These are phyloP conservation scores for Chenopodium quinoa DNA, from an alignment of 148 eudicot genomes.

Conservation along the genomic window DNA sequence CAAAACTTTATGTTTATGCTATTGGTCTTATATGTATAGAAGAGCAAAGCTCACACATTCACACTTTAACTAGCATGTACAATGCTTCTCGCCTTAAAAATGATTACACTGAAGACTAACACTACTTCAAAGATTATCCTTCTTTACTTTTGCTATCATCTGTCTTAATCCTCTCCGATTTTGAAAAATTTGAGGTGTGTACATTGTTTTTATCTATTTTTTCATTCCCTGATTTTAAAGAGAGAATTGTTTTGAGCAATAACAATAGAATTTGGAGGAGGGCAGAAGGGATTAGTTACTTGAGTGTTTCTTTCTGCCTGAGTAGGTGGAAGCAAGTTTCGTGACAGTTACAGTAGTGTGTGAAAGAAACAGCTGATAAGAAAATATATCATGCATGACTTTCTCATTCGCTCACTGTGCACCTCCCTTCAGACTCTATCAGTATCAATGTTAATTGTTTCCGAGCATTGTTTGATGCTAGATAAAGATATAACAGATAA, in stretches of 20 bases:
- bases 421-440: background rate
- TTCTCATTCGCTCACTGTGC: background rate
- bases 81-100: too few species aligned
- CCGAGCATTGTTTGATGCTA: background rate
- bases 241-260: too few species aligned
- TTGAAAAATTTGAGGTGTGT: too few species aligned
- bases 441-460: background rate
- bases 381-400: background rate
- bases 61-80: background rate
- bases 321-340: background rate
- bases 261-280: too few species aligned
- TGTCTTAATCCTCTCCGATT: too few species aligned
- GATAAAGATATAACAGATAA: background rate
- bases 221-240: too few species aligned
- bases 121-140: too few species aligned
- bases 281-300: background rate
- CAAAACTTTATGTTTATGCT: background rate
- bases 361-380: background rate
- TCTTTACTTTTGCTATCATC: too few species aligned
- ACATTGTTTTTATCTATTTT: too few species aligned
- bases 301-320: background rate
- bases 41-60: background rate
- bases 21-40: background rate
- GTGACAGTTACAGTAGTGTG: background rate
- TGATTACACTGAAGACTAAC: too few species aligned